Evolutionary conservation across 2,329 filamentous ascomycete genomes (phyloP).

Genomic region (Lecanicillium sp.): DNA sequence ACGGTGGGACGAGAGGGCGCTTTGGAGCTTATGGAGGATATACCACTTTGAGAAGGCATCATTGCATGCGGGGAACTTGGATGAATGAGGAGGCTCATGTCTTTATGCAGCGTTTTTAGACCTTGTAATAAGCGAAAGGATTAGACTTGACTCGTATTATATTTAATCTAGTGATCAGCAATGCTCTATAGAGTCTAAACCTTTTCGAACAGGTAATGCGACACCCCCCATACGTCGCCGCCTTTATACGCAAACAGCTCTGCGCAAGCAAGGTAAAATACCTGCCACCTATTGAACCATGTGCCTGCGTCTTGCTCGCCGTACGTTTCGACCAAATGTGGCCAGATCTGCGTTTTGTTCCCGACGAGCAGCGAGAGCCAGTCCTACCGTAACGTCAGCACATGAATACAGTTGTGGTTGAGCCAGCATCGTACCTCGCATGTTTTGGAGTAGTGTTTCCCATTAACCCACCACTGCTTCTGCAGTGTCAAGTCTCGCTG

Average conservation of each 20-base stretch:
- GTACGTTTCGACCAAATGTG: constrained; percentile 57
- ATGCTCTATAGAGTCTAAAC: not conserved
- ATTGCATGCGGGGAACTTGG: too few relatives aligned
- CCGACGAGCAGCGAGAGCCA: constrained; percentile 55
- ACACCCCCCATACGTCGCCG: constrained; percentile 61
- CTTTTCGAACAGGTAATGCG: constrained; percentile 61
- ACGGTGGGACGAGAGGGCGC: constrained; percentile 60
- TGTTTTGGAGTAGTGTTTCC: constrained; percentile 60
- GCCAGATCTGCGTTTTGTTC: constrained; percentile 55
- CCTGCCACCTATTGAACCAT: constrained; percentile 65
- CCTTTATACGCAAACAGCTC: constrained; percentile 60
- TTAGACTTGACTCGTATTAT: not conserved
- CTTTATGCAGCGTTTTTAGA: too few relatives aligned
- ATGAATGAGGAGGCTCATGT: too few relatives aligned
- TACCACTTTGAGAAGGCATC: constrained; percentile 44
- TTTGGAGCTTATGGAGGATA: constrained; percentile 60
- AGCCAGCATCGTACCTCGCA: constrained; percentile 46
- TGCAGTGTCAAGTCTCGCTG: constrained; percentile 52
- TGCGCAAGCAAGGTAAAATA: constrained; percentile 65
- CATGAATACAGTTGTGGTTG: not conserved
- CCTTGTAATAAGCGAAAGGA: too few relatives aligned
- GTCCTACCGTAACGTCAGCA: constrained; percentile 28
- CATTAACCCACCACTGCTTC: constrained; percentile 65
- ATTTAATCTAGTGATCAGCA: not conserved
- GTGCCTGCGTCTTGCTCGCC: constrained; percentile 49